Evolutionary conservation across 495 filamentous ascomycete species (phyloP).

Genomic region (Entonaema liquescens): DNA sequence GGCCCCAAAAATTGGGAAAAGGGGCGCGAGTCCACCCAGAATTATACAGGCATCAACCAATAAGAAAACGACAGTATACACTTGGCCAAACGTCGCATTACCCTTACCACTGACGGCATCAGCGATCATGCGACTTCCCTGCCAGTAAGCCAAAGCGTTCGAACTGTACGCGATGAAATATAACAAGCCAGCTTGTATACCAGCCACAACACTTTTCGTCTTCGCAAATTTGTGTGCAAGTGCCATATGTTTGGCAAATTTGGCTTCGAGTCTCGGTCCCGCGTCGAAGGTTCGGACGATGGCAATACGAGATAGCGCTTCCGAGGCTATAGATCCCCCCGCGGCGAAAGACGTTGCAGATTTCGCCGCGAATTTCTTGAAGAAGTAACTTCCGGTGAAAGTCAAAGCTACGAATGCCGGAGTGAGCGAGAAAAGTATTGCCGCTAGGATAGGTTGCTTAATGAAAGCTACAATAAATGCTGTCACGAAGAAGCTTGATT

Average conservation of each 20-base stretch:
- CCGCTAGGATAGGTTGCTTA: constrained; percentile 58
- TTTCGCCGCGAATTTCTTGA: constrained; percentile 63
- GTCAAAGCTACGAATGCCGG: constrained; percentile 71
- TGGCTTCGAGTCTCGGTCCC: constrained; percentile 56
- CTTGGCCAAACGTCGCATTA: constrained; percentile 59
- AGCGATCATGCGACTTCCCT: constrained; percentile 64
- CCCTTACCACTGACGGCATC: constrained; percentile 49
- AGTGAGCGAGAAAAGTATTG: constrained; percentile 63
- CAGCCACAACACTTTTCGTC: constrained; percentile 65
- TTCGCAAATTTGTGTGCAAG: constrained; percentile 58
- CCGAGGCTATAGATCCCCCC: constrained; percentile 49
- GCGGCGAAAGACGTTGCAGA: constrained; percentile 20
- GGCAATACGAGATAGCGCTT: constrained; percentile 51
- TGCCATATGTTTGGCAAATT: constrained; percentile 59
- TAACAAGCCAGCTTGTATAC: constrained; percentile 64
- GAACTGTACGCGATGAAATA: constrained; percentile 70
- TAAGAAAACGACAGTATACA: constrained; percentile 70
- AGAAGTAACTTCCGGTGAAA: constrained; percentile 64
- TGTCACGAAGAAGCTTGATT: constrained; percentile 66
- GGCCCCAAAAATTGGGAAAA: constrained; percentile 64
- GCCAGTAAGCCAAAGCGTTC: constrained; percentile 72
- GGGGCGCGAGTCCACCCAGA: constrained; percentile 67
- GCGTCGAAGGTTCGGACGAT: constrained; percentile 59
- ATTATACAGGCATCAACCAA: constrained; percentile 69
- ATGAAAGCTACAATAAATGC: constrained; percentile 70